phyloP scores from a whole-genome alignment of 176 grass and related monocot species.

The Oryza meyeriana region DNA sequence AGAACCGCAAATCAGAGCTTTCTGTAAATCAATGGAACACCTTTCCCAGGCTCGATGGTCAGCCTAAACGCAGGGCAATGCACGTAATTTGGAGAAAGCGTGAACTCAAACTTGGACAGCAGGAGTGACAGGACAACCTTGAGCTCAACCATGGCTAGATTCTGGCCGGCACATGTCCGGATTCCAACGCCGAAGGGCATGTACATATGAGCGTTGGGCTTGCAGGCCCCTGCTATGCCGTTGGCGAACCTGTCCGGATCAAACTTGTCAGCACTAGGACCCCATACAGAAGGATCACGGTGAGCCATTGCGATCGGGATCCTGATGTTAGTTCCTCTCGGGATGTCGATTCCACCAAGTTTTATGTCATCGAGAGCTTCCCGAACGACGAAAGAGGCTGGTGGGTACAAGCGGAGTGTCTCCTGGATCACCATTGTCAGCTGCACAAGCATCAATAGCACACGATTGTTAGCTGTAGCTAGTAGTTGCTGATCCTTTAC shows the following conservation, averaged over 20 bases:
- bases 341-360: slow-evolving; percentile 44
- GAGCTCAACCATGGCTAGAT: slow-evolving; percentile 75
- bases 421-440: slow-evolving; percentile 89
- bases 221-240: slow-evolving; percentile 55
- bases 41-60: slow-evolving; percentile 51
- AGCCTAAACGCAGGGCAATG: slow-evolving; percentile 55
- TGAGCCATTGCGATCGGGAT: slow-evolving; percentile 40
- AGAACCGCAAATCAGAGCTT: neutral
- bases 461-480: neutral
- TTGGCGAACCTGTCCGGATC: slow-evolving; percentile 55
- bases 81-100: slow-evolving; percentile 40
- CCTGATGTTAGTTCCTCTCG: slow-evolving; percentile 50
- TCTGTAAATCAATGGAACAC: slow-evolving; percentile 43
- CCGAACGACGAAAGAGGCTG: slow-evolving; percentile 33
- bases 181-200: slow-evolving; percentile 61
- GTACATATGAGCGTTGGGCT: slow-evolving; percentile 53
- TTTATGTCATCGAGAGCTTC: slow-evolving; percentile 51
- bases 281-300: slow-evolving; percentile 47
- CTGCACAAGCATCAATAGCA: slow-evolving; percentile 21
- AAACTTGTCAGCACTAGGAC: slow-evolving; percentile 44
- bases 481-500: too few relatives aligned
- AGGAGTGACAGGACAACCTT: slow-evolving; percentile 61
- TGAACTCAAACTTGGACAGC: slow-evolving; percentile 50
- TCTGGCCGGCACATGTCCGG: slow-evolving; percentile 68
- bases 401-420: slow-evolving; percentile 57